A percentile compares a stretch with the other conserved stretches of the same genome.
Evolutionary conservation across 2,329 filamentous ascomycete genomes (phyloP).

Genomic region (Taxawa tesnikishii): DNA sequence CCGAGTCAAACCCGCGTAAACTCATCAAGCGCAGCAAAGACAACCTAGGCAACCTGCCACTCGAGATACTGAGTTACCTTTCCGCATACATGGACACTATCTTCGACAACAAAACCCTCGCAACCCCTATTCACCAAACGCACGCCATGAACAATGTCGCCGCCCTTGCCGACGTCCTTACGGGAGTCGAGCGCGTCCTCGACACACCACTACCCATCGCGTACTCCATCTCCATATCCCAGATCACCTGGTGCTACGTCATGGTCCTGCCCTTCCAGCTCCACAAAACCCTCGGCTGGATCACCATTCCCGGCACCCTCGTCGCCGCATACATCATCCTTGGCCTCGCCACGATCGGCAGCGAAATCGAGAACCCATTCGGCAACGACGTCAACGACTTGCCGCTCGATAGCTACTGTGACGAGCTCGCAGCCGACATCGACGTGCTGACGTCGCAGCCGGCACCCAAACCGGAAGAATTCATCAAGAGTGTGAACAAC

Average conservation of each 20-base stretch:
- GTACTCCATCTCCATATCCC: constrained; percentile 72
- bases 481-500: constrained; percentile 36
- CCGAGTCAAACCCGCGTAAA: constrained; percentile 67
- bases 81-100: constrained; percentile 53
- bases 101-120: constrained; percentile 43
- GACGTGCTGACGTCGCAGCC: constrained; percentile 56
- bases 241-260: constrained; percentile 80
- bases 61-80: constrained; percentile 68
- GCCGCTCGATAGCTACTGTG: constrained; percentile 63
- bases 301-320: constrained; percentile 66
- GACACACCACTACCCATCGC: constrained; percentile 73
- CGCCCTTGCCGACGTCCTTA: constrained; percentile 58
- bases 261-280: constrained; percentile 74
- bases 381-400: constrained; percentile 75
- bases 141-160: constrained; percentile 45
- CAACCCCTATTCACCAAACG: constrained; percentile 47
- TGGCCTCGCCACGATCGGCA: constrained; percentile 54
- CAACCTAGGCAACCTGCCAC: constrained; percentile 69
- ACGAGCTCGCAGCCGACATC: constrained; percentile 60
- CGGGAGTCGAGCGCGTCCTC: constrained; percentile 63
- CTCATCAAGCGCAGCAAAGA: constrained; percentile 58
- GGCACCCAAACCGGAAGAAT: constrained; percentile 39
- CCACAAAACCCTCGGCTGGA: constrained; percentile 49
- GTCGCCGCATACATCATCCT: constrained; percentile 68
- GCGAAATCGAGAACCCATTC: constrained; percentile 78